Base-by-base conservation (phyloP, 73 alveolate species). In the Urostyla sp. region DNA sequence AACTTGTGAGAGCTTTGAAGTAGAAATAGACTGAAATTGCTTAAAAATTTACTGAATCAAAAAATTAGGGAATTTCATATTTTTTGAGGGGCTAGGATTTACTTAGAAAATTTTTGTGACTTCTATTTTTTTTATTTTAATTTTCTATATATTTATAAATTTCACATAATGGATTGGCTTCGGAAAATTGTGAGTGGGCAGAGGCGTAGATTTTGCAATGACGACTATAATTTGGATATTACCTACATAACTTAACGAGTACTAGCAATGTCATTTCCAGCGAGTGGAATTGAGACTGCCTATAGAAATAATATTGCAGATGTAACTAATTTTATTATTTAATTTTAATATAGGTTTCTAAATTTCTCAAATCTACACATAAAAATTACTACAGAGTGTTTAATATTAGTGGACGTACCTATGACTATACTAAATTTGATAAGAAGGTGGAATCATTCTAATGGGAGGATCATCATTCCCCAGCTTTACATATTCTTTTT, bases 231-330 rank as follows among this genome's bases (percentile, higher is more conserved):
- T 75, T 82, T 91, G 34, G 97, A 91, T 75, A 50, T 91, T 61
- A 57, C 95, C 3, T 91, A 91, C 60, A 87, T 91, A 45, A 92
- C 98, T 0, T 66, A 74, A 54, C 75, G 96, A 66, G 93, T 92
- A 18, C 82, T 92, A 5, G 98, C 96, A 11, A 92, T 92, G 98
- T 91, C 95, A 24, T 92, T 89, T 45, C 98, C 98, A 0, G 94
- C 98, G 0, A 79, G 83, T 20, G 96, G 96, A 6, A 48, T 80
- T n/a, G 98, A 92, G 75, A 50, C 90, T n/a, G 10, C 90, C 51
- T 92, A 92, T 58, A 76, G 98, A 44, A 92, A 92, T 72, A 80
- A 80, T 49, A 84, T 82, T 0, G 75, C 50, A 30, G 93, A 90
- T 54, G 67, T 44, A 50, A 40, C 20, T 67, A 7, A 4, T 16